Base-by-base conservation (phyloP, 768 basidiomycete species). In the Pholiota conissans region DNA sequence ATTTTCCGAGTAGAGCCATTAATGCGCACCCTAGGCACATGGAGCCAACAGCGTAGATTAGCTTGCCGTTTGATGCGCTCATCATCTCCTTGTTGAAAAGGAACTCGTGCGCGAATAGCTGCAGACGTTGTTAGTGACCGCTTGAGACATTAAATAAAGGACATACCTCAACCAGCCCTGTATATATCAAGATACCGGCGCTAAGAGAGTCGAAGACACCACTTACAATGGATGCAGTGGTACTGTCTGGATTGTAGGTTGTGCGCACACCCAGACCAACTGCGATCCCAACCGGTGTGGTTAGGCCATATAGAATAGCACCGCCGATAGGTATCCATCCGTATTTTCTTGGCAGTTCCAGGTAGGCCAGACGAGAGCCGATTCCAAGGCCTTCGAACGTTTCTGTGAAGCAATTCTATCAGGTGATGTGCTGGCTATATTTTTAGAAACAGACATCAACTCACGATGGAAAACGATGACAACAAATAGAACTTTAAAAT, bases 81-180 rank as follows among this genome's bases (percentile, higher is more conserved):
- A 88, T 84, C 88, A 95, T 92, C 56, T 91, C 84, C 57, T 86
- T 84, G 76, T 85, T 94, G 75, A 96, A 94, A 37, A 98, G 67
- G 73, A 98, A 97, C 67, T 98, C 96, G 68, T 97, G 95, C 1
- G 93, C 96, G 45, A 98, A 80, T 0, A 97, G 81, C 87, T 90
- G 60, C 26, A 28, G 32, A 46, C 30, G 40, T 42, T 18, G 48
- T 55, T 13, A 52, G 35, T 22, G 46, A 35, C 9, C 57, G 11
- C 29, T 57, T 24, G 42, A n/a, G n/a, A n/a, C n/a, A n/a, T n/a
- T n/a, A n/a, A n/a, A 55, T 32, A 7, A 5, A 1, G 18, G 32
- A 34, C 20, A 63, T 59, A 88, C 89, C 81, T 95, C 92, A 30
- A 94, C 93, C 22, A 93, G 76, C 22, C 91, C 91, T 0, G 93